Base-by-base conservation (phyloP, 345 rosid genomes). In the Nasturtium officinale region DNA sequence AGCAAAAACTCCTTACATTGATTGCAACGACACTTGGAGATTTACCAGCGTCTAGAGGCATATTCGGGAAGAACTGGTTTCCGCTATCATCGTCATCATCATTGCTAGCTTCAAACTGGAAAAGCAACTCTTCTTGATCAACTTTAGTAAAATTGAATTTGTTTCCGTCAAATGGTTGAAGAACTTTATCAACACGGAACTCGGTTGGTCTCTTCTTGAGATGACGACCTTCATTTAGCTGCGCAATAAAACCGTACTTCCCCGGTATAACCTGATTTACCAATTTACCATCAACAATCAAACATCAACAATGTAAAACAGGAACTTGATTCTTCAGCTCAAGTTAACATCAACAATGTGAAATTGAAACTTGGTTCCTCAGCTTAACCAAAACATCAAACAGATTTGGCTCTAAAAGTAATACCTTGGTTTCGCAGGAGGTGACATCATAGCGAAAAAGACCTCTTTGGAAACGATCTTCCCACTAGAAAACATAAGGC, bases 401-500 rank as follows among this genome's bases (percentile, higher is more conserved):
- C 15, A 17, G 26, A 10, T 25, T 10, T 4, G 28, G 43, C 18
- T 5, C 26, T 17, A 8, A 53, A 38, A 35, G 59, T 10, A 28
- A 48, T 26, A 88, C 99, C 96, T 91, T 95, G 78, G 97, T 89
- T 81, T 91, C 90, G n/a, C 97, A 89, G 61, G 96, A 87, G 15
- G 97, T 90, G 48, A 95, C 97, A 79, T 91, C 99, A 15, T 95
- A 95, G 53, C 93, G 99, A 80, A 95, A 95, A 23, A 91, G 91
- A 3, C 99, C 97, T 79, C 85, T 87, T 77, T 85, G 93, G 76
- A 87, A 56, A 17, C 99, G 89, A 17, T 91, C 96, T 78, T 95
- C 99, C 99, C 99, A 95, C 99, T 95, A 61, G 9, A 66, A 53
- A 55, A 48, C 81, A 75, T 56, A 10, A 82, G 40, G 57, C 0